Evolutionary conservation across 2,329 filamentous ascomycete species (phyloP), one percentile per base, ranked within the genome.

Genomic region (Aulographum hederae): DNA sequence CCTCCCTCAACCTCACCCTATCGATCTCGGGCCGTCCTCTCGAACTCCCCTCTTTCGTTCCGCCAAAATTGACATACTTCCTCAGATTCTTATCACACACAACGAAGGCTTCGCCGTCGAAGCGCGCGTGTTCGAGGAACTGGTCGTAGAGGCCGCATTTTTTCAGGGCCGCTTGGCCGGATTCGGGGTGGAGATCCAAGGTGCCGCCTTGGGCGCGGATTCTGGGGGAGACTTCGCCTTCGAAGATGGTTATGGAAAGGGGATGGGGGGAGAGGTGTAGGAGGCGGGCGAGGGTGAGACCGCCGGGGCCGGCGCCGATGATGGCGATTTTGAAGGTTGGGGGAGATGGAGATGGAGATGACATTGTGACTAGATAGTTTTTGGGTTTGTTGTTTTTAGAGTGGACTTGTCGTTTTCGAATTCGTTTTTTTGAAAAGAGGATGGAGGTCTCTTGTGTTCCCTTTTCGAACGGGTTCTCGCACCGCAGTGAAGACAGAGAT

Each of bases 1-100:
- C 35, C 32, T 50, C 37, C 32, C 48, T 38, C 17, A 57, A 38
- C 14, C 35, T 33, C 18, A 46, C 43, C 10, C 53, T 41, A 32
- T 56, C 53, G 27, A 56, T 56, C 40, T 56, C 51, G 2, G 53
- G 52, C 20, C 34, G 25, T 26, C 34, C 34, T 21, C 26, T 25
- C 8, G 20, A 28, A 14, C 13, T 28, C 26, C 33, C 30, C 15
- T 32, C 33, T 19, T 33, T 29, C n/a, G 33, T 26, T 12, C 33
- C 33, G 15, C 14, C 29, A 26, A 34, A 15, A 16, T 23, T 21
- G 14, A 34, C 20, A 23, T 26, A 32, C 10, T 23, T 27, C 21
- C 32, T 30, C 3, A 34, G 16, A 17, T 34, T 16, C 25, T 34
- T 34, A 15, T 34, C 21, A 15, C 17, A 19, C 1, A 34, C 28